phyloP scores from a whole-genome alignment of 306 rosid species.

The Prinsepia uniflora region DNA sequence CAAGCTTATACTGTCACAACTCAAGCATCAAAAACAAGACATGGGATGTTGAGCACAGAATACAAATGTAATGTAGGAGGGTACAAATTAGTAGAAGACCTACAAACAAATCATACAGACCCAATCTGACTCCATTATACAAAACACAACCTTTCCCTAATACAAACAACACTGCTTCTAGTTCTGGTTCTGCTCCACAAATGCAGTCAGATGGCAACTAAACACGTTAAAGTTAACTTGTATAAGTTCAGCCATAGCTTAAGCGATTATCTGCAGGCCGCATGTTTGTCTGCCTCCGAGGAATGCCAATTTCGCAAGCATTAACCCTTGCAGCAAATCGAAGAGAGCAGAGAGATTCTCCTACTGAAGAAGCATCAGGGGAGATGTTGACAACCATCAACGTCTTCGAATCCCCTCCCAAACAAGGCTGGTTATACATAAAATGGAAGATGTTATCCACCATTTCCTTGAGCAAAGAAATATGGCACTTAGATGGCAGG shows the following conservation, averaged over 20 bases:
- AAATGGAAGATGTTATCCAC: neutral
- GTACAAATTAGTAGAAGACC: conserved; percentile 36
- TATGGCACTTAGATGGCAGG: neutral
- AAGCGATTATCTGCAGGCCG: conserved; percentile 49
- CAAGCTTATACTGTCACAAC: conserved; percentile 9
- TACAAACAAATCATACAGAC: conserved; percentile 32
- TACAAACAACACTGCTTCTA: conserved; percentile 15
- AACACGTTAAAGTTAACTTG: neutral
- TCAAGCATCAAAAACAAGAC: neutral
- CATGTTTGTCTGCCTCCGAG: conserved; percentile 57
- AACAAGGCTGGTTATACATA: conserved; percentile 68
- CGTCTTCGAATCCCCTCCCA: conserved; percentile 93
- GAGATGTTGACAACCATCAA: conserved; percentile 89
- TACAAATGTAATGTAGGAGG: neutral
- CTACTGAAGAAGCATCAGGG: conserved; percentile 70
- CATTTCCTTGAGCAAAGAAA: neutral
- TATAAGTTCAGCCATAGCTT: conserved; percentile 37
- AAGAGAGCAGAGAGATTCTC: conserved; percentile 88
- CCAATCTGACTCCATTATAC: conserved; percentile 25
- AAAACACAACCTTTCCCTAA: conserved; percentile 5
- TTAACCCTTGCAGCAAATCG: conserved; percentile 92
- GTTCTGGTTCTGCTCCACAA: neutral
- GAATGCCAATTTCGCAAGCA: conserved; percentile 84
- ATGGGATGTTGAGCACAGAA: neutral
- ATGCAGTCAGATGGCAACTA: conserved; percentile 1